Evolutionary conservation across 1,284 basidiomycete genomes (phyloP).

Genomic region (Sanghuangporus baumii): DNA sequence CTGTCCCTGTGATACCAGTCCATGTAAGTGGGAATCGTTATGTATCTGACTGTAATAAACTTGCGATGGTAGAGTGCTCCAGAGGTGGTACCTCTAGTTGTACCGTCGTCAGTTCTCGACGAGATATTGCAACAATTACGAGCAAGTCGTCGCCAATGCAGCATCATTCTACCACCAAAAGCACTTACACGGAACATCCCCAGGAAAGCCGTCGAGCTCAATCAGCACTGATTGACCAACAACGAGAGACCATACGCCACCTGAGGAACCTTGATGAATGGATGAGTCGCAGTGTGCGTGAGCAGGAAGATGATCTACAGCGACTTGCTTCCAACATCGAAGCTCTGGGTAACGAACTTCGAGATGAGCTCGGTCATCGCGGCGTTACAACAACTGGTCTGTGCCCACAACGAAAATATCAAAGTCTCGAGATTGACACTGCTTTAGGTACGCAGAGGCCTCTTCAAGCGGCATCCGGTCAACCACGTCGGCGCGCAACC

Average conservation of each 20-base stretch:
- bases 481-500: no score
- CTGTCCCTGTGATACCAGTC: no score
- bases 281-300: slow-evolving; percentile 66
- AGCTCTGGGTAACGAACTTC: slow-evolving; percentile 39
- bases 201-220: slow-evolving; percentile 72
- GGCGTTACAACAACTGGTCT: slow-evolving; percentile 6
- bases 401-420: neutral
- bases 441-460: no score
- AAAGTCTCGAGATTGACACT: neutral
- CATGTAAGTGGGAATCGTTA: no score
- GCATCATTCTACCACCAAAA: neutral
- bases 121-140: slow-evolving; percentile 53
- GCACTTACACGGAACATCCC: neutral
- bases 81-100: neutral
- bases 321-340: slow-evolving; percentile 52
- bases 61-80: neutral
- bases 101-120: slow-evolving; percentile 4
- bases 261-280: slow-evolving; percentile 67
- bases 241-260: slow-evolving; percentile 71
- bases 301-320: slow-evolving; percentile 64
- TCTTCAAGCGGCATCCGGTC: no score
- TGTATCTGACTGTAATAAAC: no score
- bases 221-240: slow-evolving; percentile 67
- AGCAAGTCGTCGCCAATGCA: slow-evolving; percentile 32
- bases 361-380: slow-evolving; percentile 41